A percentile compares a stretch with the other conserved stretches of the same genome.
Evolutionary conservation across 2,329 filamentous ascomycete species (phyloP).

Genomic region (Ascochyta lentis): DNA sequence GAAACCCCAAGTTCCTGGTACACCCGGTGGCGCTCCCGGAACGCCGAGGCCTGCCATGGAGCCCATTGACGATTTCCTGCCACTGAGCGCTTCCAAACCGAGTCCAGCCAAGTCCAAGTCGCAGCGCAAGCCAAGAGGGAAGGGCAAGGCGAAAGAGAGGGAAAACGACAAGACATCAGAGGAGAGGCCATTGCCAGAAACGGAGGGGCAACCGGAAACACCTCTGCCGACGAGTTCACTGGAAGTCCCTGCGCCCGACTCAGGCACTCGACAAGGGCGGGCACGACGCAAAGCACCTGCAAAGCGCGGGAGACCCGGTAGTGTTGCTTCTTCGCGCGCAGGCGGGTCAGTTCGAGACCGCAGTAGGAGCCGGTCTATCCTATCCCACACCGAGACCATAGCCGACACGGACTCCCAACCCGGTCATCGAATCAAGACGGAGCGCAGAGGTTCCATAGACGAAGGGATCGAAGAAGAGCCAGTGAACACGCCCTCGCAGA

Average conservation of each 20-base stretch:
- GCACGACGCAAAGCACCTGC: constrained; percentile 39
- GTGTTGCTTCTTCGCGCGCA: constrained; percentile 56
- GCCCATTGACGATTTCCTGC: constrained; percentile 38
- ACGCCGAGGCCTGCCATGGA: constrained; percentile 33
- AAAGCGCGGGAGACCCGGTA: constrained; percentile 45
- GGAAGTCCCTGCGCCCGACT: constrained; percentile 34
- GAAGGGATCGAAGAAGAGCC: constrained; percentile 50
- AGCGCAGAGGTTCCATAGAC: constrained; percentile 53
- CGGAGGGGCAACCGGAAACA: constrained; percentile 20
- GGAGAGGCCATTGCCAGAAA: constrained; percentile 21
- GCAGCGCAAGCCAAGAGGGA: constrained; percentile 34
- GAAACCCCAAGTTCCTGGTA: constrained; percentile 27
- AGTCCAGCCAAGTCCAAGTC: constrained; percentile 32
- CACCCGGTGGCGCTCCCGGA: constrained; percentile 22
- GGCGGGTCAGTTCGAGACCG: constrained; percentile 53
- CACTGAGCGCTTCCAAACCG: constrained; percentile 23
- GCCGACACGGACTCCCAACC: constrained; percentile 50
- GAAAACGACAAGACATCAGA: constrained; percentile 23
- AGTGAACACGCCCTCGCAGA: constrained; percentile 38
- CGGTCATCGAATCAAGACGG: constrained; percentile 54
- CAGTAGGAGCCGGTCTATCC: constrained; percentile 58
- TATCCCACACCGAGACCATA: constrained; percentile 54
- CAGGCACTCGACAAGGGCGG: constrained; percentile 39
- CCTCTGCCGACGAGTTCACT: constrained; percentile 19
- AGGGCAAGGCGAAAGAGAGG: constrained; percentile 36